These are phyloP conservation scores for Mollisiaceae sp. DNA, from an alignment of 2,329 filamentous ascomycete genomes.

Conservation along the genomic window DNA sequence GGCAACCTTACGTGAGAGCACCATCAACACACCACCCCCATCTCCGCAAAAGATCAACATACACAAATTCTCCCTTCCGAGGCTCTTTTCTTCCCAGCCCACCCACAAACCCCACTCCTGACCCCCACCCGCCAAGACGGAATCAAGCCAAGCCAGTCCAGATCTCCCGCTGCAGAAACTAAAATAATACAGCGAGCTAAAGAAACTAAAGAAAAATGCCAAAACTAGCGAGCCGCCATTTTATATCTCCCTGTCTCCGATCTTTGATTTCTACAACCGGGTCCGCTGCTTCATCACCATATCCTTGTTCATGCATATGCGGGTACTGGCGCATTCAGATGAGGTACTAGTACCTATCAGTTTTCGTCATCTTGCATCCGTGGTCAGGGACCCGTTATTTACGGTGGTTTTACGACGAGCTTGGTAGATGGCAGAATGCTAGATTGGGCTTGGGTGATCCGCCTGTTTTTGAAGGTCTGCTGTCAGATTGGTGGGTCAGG, in stretches of 20 bases:
- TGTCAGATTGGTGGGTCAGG: constrained; percentile 4
- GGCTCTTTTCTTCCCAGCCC: neutral
- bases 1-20: neutral
- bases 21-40: neutral
- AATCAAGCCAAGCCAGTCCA: neutral
- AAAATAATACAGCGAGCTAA: too few relatives aligned
- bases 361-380: neutral
- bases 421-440: neutral
- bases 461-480: neutral
- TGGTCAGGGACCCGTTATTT: neutral
- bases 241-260: neutral
- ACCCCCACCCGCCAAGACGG: neutral
- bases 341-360: too few relatives aligned
- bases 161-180: too few relatives aligned
- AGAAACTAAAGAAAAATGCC: neutral
- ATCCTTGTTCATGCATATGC: neutral
- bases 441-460: neutral
- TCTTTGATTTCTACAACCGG: neutral
- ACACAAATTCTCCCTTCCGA: neutral
- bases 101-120: neutral
- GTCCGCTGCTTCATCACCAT: neutral
- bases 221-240: constrained; percentile 6
- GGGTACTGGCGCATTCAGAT: too few relatives aligned
- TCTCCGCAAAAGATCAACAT: neutral
- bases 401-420: too few relatives aligned